Evolutionary conservation across 2,329 filamentous ascomycete genomes (phyloP), one percentile per base, ranked within the genome.

Genomic region (Trichoderma oligosporum): DNA sequence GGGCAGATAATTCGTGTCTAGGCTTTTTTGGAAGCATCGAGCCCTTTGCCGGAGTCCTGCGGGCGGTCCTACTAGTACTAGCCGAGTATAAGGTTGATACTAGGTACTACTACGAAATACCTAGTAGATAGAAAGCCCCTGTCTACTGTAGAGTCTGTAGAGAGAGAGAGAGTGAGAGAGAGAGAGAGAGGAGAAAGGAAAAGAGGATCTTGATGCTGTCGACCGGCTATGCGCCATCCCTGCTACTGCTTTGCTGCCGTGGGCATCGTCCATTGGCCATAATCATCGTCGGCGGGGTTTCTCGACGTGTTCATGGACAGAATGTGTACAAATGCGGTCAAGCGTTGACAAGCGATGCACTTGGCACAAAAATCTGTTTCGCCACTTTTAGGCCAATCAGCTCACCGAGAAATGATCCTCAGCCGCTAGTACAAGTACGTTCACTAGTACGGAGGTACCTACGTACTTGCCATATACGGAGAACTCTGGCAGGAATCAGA

Each of bases 221-320:
- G n/a, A 22, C 39, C 18, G 39, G 39, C 44, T 47, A 47, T 47
- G 45, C 39, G 16, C 25, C 42, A 56, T 57, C 54, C 54, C 54
- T 57, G 54, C 36, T 45, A 45, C 44, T 35, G 54, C 35, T 29
- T 54, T 58, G 56, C 45, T 60, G 54, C 53, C 61, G 61, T 62
- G 61, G 47, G 56, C 44, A 42, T 24, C 48, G 42, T 51, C 52
- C 9, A 62, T 62, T 62, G 61, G 61, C 54, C 49, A 44, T 9
- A 4, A 12, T 25, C 24, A 7, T 5, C 14, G 20, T 31, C 11
- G 20, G 53, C 53, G 44, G 53, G 42, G 53, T 36, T 5, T 46
- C 27, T 47, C 38, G 52, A 56, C 52, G 52, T 56, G 52, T 39
- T 39, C 33, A 35, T 35, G 31, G 52, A 38, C 52, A 18, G 52